Evolutionary conservation across 352 stramenopile species (phyloP), one percentile per base, ranked within the genome.

Genomic region (Halophytophthora batemanensis): DNA sequence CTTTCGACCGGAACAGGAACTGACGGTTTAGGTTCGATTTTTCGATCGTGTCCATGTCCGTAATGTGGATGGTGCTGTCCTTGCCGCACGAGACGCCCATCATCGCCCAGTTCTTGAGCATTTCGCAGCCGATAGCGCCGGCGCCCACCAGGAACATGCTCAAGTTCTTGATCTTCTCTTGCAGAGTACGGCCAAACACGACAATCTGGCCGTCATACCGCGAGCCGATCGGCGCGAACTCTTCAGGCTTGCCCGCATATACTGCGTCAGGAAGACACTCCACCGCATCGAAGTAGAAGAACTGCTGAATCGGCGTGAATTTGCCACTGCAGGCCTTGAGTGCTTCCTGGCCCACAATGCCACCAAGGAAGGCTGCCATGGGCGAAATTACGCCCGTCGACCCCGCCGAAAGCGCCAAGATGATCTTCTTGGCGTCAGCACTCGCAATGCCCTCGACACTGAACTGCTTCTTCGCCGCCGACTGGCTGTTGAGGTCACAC

Each of bases 61-160:
- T 99, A 18, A 99, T 88, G 52, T 98, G 77, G 42, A 99, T 93
- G 8, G 72, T 74, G 10, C 91, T 92, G 28, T 82, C 59, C 23
- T 87, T 80, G 21, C 74, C 80, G 53, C 79, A 97, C 7, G 86
- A 88, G 5, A 99, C 86, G 28, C 97, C 97, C 96, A 99, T 99
- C 64, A 99, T 90, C 1, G 97, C 97, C 95, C 96, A 99, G 69
- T 99, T 99, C 79, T 99, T 99, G 6, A 99, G 82, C 94, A 99
- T 99, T 76, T 99, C 98, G 65, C 98, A 99, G 3, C 98, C 97
- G 61, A 99, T 99, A 3, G 97, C 98, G 41, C 98, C 98, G 14
- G 97, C 96, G 22, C 98, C 98, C 44, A 99, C 95, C 17, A 99
- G 77, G 59, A 99, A 99, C 59, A 99, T 70, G 43, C 82, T 96